A percentile compares a stretch with the other conserved stretches of the same genome.
Evolutionary conservation across 768 basidiomycete species (phyloP).

Genomic region (Termitomyces sp.): DNA sequence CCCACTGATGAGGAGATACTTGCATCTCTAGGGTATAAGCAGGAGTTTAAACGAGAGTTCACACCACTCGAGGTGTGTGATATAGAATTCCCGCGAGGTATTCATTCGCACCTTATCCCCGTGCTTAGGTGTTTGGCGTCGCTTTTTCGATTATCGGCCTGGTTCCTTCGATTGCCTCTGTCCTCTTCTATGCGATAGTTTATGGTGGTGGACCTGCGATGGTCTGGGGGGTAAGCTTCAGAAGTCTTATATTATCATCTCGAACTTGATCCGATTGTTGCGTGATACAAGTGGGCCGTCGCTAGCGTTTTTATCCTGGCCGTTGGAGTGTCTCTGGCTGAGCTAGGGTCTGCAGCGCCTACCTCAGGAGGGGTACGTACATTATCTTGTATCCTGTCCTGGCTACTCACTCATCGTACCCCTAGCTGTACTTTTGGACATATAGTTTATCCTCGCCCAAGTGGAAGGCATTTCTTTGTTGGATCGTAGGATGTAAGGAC

Average conservation of each 20-base stretch:
- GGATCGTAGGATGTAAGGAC: slow-evolving; percentile 64
- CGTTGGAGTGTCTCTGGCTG: slow-evolving; percentile 66
- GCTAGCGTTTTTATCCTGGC: slow-evolving; percentile 60
- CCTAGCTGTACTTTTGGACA: slow-evolving; percentile 69
- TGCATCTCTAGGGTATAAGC: slow-evolving; percentile 38
- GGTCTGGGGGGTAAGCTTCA: slow-evolving; percentile 59
- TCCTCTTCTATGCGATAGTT: slow-evolving; percentile 53
- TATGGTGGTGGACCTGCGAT: slow-evolving; percentile 69
- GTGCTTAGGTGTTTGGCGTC: slow-evolving; percentile 59
- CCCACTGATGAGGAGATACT: slow-evolving; percentile 32
- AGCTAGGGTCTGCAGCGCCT: slow-evolving; percentile 67
- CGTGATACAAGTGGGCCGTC: slow-evolving; percentile 52
- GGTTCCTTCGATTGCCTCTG: slow-evolving; percentile 60
- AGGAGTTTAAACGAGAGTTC: slow-evolving; percentile 55
- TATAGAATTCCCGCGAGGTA: neutral
- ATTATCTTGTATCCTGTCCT: neutral
- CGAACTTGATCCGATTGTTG: slow-evolving; percentile 3
- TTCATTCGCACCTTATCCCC: neutral
- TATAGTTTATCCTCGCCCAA: slow-evolving; percentile 52
- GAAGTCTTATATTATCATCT: neutral
- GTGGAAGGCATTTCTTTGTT: slow-evolving; percentile 58
- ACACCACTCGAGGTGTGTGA: slow-evolving; percentile 41
- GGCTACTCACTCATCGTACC: neutral
- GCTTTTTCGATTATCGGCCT: slow-evolving; percentile 69
- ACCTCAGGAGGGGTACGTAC: slow-evolving; percentile 62